Evolutionary conservation across 2,329 filamentous ascomycete species (phyloP), one percentile per base, ranked within the genome.

Genomic region (Cladosporium sp.): DNA sequence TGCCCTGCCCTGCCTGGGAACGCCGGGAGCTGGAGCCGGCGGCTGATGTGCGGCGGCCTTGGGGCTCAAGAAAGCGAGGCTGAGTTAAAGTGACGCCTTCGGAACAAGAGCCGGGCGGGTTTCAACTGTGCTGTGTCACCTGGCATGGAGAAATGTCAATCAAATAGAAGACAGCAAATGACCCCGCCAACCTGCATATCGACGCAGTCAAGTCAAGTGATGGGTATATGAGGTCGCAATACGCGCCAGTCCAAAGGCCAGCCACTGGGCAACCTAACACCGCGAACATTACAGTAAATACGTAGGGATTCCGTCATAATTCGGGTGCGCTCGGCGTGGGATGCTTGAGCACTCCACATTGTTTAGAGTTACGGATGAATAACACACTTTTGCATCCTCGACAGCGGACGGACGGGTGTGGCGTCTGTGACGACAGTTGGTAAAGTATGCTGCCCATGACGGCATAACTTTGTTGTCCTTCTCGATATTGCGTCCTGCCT

Each of bases 401-500:
- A 43, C 23, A 2, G 60, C 60, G 60, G 60, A 23, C 54, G 32
- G 49, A 7, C 60, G 60, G 48, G 28, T 63, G 60, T 63, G 60
- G 60, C 60, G 49, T 54, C 10, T 56, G 60, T 63, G 60, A 63
- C 60, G 60, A 63, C 26, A 63, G 49, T 51, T 51, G 32, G 28
- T 28, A 63, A 63, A 34, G 49, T 16, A 46, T 62, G 48, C 48
- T 30, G 2, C 18, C 25, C 28, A 54, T 54, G 51, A 54, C 51
- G 51, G 28, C 51, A 54, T 54, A 54, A 54, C 26, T 30, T 30
- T 30, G 18, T 13, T 13, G 21, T 25, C 3, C 21, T 34, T 11
- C 28, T 36, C 14, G 54, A 57, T 39, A 57, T 57, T 57, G 54
- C 54, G n/a, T 36, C 23, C 6, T 57, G 10, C 18, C 54, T 34